Percentiles rank a stretch among this genome's conserved stretches.
Evolutionary conservation across 106 monocot genomes (phyloP).

Genomic region (Dendrobium nobile): DNA sequence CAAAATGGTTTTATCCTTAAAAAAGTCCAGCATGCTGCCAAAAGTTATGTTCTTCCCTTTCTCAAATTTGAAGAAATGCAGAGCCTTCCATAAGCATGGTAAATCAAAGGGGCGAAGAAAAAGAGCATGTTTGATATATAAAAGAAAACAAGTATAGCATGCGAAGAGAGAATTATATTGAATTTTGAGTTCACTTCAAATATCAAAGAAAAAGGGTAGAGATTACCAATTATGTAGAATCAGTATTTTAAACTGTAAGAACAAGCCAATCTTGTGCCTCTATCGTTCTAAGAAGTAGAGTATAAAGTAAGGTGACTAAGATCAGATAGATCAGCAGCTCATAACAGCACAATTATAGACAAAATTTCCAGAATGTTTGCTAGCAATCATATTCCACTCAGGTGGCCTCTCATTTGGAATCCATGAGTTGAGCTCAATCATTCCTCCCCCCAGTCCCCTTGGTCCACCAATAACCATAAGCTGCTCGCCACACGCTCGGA

Average conservation of each 20-base stretch:
- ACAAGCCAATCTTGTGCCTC: neutral
- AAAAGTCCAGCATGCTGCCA: neutral
- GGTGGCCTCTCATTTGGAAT: constrained; percentile 43
- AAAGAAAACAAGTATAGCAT: neutral
- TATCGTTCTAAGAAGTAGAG: neutral
- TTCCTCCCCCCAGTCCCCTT: constrained; percentile 28
- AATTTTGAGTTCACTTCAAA: constrained; percentile 6
- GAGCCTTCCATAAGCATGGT: neutral
- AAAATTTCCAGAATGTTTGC: constrained; percentile 60
- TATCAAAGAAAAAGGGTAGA: constrained; percentile 5
- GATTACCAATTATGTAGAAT: constrained; percentile 13
- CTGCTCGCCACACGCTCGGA: constrained; percentile 52
- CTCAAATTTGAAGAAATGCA: neutral
- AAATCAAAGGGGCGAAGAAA: neutral
- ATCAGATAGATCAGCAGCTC: constrained; percentile 49
- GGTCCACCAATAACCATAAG: constrained; percentile 51
- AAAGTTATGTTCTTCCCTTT: too few species aligned
- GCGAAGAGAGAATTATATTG: neutral
- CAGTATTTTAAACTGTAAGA: constrained; percentile 13
- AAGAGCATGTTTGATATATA: neutral
- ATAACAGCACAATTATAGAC: constrained; percentile 90
- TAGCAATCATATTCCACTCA: constrained; percentile 57
- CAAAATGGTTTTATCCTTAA: neutral
- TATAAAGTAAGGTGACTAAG: neutral
- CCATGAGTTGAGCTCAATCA: constrained; percentile 58